Base-by-base conservation (phyloP, 1,139 yeast species). In the Magnusiomyces sp. region DNA sequence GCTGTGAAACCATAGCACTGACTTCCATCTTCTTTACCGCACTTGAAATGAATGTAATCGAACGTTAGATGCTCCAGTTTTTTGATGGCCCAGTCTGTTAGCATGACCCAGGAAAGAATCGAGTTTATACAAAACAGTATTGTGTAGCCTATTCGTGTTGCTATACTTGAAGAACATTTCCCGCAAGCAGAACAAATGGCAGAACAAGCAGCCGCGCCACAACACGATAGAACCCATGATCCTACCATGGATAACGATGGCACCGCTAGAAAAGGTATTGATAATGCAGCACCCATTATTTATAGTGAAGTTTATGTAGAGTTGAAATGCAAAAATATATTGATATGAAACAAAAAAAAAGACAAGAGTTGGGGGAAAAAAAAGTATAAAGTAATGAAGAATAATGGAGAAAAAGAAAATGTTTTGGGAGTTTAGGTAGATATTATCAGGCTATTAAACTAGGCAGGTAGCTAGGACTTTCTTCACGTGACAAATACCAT, bases 1-100 rank as follows among this genome's bases (percentile, higher is more conserved):
- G 95, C 90, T 17, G 90, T 87, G 67, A 92, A 94, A 50, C 97
- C 95, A 43, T 80, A 80, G 70, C 98, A 94, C 60, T 88, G 89
- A n/a, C 27, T 17, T 16, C 36, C 45, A 43, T 83, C 82, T 9
- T 92, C 95, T 46, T 82, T 81, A 13, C 54, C 55, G 57, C 96
- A 89, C 50, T 83, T 82, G 55, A 83, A 76, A 57, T 79, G 77
- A 40, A 89, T 87, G 46, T 66, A 66, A 50, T 65, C 65, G 66
- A 83, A 76, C 0, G 89, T 75, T 9, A 92, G 75, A 55, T 77
- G 76, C 55, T 86, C 95, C 10, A 92, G 77, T 67, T 86, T 79
- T 53, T 79, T 75, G 31, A 84, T 76, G 2, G 94, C 81, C 67
- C 87, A 84, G 55, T 89, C 90, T 20, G 95, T 81, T 54, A 94